Conservation (phyloP, 1,284 basidiomycete species). For the Fistulina hepatica region DNA sequence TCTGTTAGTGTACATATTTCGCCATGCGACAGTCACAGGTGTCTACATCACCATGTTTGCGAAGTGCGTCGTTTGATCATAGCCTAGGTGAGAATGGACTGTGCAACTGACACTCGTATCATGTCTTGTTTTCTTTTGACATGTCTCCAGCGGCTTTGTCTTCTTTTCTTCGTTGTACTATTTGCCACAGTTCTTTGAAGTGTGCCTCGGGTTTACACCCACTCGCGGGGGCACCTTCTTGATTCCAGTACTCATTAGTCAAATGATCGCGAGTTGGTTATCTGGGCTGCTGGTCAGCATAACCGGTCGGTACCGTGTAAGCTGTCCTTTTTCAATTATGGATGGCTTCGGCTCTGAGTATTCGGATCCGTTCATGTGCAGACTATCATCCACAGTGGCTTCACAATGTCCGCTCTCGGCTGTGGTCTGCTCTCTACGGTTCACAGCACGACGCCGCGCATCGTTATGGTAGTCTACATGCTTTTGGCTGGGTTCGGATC, state of each 20-base stretch:
- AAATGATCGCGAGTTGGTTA: constrained; percentile 45
- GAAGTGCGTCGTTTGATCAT: constrained; percentile 36
- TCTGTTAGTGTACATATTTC: constrained; percentile 58
- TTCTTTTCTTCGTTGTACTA: constrained; percentile 55
- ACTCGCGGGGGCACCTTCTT: constrained; percentile 53
- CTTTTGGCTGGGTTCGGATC: constrained; percentile 58
- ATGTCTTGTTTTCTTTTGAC: too few species aligned
- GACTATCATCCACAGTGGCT: constrained; percentile 56
- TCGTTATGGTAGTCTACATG: constrained; percentile 55
- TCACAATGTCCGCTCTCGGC: constrained; percentile 58
- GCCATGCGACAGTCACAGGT: constrained; percentile 54
- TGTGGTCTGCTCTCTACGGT: constrained; percentile 61
- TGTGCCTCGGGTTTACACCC: constrained; percentile 52
- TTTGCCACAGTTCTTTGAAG: constrained; percentile 68
- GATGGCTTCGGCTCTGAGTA: neutral
- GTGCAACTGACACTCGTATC: too few species aligned
- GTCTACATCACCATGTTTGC: constrained; percentile 60
- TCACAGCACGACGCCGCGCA: constrained; percentile 35
- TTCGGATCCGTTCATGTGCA: constrained; percentile 17
- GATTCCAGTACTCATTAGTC: constrained; percentile 53
- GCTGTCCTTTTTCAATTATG: constrained; percentile 10
- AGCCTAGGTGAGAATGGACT: too few species aligned
- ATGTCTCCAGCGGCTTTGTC: constrained; percentile 36
- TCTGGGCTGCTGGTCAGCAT: constrained; percentile 53
- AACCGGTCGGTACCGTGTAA: constrained; percentile 55